Evolutionary conservation across 2,329 filamentous ascomycete species (phyloP), one percentile per base, ranked within the genome.

Genomic region (Penicillium nordicum): DNA sequence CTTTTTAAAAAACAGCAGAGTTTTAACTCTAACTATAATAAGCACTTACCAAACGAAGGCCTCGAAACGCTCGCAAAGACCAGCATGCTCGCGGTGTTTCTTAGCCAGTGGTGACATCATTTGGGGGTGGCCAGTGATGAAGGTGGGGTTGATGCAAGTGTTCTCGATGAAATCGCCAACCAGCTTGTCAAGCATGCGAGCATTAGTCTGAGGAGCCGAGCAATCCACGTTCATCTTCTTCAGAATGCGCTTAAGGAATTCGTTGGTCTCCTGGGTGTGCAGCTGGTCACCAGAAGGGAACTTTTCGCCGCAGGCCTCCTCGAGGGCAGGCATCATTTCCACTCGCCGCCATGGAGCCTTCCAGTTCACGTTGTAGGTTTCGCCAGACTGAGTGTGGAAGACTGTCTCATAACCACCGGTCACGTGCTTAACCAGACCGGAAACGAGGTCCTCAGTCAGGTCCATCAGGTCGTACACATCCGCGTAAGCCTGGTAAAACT

Each of bases 61-160:
- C 78, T 99, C 94, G 75, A 97, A 97, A 53, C 94, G 89, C 81
- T 99, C 94, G 74, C 92, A 97, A 34, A 99, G 84, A 68, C 93
- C 94, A 51, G 88, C 83, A 61, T 25, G 25, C 25, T 82, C 78
- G 63, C 94, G 89, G 77, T 97, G 90, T 76, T 92, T 92, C 83
- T 99, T 99, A 80, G 94, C 94, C 18, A 99, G 82, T 9, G 94
- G 94, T 16, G 90, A 94, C 93, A 97, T 95, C 83, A 92, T 88
- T 71, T 89, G 83, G 7, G 84, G 82, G 76, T 96, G 90, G n/a
- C 88, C 89, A 7, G 82, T 88, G 74, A 95, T 94, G 79, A 94
- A 94, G 42, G 90, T 96, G 2, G 94, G 93, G 82, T 93, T 96
- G 74, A 96, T 82, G 76, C 91, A 95, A 64, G 87, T 93, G 72